Base-by-base conservation (phyloP, 306 rosid species). In the Clitoria ternatea region DNA sequence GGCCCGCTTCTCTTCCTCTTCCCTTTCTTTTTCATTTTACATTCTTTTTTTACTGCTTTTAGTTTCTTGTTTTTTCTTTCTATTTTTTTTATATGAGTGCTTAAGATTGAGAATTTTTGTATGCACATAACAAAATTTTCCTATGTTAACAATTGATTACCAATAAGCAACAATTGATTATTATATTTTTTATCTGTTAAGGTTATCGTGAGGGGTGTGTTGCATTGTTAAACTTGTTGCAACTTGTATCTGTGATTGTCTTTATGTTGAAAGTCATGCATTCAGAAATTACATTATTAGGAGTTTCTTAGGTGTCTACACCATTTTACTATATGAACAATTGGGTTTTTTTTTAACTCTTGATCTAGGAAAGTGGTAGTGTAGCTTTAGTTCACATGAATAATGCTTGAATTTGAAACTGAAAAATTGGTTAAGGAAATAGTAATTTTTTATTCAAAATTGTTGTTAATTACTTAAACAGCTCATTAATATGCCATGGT, bases 1-100 rank as follows among this genome's bases (percentile, higher is more conserved):
- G 80, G 79, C 78, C 13, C 36, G 68, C 79, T 61, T 82, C 56
- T 76, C 75, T 83, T 13, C 17, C 82, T 9, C 59, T 61, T 65
- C 20, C 61, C 17, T 19, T 3, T 14, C 30, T 22, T 27, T 0
- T 6, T 67, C 48, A 66, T 18, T 7, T 15, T 60, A 2, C 59
- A 35, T 18, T 69, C 40, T 2, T n/a, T 33, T n/a, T 14, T 29
- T 29, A 2, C 53, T 22, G 15, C 7, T 45, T 17, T 23, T 27
- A 3, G 1, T 65, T 59, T 18, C 44, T 48, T 30, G n/a, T 35
- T 43, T 19, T 66, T 19, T 1, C 15, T 48, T 6, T 10, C 4
- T 47, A 14, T 4, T 33, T 14, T 44, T 9, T 6, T 44, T 37
- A 33, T 7, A 6, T 22, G 7, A 22, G 37, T 42, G 11, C n/a